Evolutionary conservation across 805 yeast genomes (phyloP).

Genomic region (Yarrowia sp.): DNA sequence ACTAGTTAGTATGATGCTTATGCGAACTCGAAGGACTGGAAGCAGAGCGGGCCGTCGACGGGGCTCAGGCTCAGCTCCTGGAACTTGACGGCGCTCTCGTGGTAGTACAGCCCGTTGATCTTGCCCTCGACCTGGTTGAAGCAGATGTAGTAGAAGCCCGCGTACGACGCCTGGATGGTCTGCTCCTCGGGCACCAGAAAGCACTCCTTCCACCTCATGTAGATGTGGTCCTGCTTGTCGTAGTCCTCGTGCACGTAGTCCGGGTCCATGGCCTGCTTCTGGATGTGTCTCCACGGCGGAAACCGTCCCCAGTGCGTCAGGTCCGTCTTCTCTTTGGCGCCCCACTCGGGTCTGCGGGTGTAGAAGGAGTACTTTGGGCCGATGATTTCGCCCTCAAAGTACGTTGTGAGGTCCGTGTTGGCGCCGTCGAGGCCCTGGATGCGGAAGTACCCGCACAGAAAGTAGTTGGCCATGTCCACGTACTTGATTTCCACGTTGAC

Average conservation of each 20-base stretch:
- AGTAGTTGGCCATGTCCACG: conserved; percentile 58
- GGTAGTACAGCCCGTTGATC: conserved; percentile 79
- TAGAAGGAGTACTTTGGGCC: conserved; percentile 58
- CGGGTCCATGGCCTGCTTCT: conserved; percentile 34
- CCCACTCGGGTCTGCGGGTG: conserved; percentile 61
- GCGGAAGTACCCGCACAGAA: conserved; percentile 58
- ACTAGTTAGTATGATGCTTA: conserved; percentile 23
- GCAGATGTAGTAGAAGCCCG: conserved; percentile 87
- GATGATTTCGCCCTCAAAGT: conserved; percentile 68
- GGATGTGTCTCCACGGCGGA: conserved; percentile 44
- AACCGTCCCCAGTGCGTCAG: conserved; percentile 66
- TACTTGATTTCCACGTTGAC: conserved; percentile 66
- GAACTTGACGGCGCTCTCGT: conserved; percentile 70
- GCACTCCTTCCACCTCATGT: conserved; percentile 94
- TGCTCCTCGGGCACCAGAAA: conserved; percentile 77
- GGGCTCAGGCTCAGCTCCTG: conserved; percentile 70
- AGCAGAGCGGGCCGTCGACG: conserved; percentile 51
- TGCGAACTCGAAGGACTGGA: conserved; percentile 39
- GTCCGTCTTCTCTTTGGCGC: conserved; percentile 58
- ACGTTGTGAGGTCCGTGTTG: conserved; percentile 65
- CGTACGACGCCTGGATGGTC: conserved; percentile 76
- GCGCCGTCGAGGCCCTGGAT: conserved; percentile 61
- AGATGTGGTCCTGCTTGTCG: conserved; percentile 51
- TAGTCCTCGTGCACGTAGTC: conserved; percentile 38
- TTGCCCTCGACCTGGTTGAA: conserved; percentile 74